These are phyloP conservation scores for Cyclotella cryptica DNA, from an alignment of 108 stramenopile genomes.

Conservation along the genomic window DNA sequence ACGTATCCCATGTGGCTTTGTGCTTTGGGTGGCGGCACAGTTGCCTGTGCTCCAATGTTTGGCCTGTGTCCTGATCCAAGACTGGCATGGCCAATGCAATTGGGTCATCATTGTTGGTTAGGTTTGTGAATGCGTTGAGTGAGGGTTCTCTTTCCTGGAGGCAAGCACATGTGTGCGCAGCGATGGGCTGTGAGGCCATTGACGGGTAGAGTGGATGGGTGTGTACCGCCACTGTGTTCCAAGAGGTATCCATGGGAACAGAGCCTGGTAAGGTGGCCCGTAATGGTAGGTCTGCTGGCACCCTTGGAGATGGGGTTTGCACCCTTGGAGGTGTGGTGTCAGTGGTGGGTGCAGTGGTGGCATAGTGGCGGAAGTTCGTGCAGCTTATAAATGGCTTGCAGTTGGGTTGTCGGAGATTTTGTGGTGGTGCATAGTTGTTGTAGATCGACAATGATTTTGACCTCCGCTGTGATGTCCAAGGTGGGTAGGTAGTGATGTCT, in stretches of 20 bases:
- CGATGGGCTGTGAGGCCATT: too few species aligned
- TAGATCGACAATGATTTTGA: background rate
- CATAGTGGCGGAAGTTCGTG: background rate
- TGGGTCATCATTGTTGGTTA: background rate
- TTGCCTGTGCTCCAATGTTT: conserved; percentile 8
- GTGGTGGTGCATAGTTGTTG: background rate
- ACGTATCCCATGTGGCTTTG: conserved; percentile 13
- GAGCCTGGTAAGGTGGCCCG: background rate
- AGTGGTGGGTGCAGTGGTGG: background rate
- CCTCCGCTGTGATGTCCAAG: background rate
- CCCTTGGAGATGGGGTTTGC: background rate
- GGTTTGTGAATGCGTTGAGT: background rate
- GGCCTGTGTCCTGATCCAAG: background rate
- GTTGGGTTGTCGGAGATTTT: background rate
- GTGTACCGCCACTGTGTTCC: too few species aligned
- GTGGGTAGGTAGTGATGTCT: background rate
- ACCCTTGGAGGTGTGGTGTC: background rate
- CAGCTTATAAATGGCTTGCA: background rate
- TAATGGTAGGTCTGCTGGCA: background rate
- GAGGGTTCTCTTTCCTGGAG: too few species aligned
- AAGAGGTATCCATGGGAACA: too few species aligned
- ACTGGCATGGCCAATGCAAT: background rate
- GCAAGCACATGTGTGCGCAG: too few species aligned
- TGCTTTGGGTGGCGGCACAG: background rate
- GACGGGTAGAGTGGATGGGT: too few species aligned